Conservation (phyloP, 2,329 filamentous ascomycete species). For the Colletotrichum sojae region DNA sequence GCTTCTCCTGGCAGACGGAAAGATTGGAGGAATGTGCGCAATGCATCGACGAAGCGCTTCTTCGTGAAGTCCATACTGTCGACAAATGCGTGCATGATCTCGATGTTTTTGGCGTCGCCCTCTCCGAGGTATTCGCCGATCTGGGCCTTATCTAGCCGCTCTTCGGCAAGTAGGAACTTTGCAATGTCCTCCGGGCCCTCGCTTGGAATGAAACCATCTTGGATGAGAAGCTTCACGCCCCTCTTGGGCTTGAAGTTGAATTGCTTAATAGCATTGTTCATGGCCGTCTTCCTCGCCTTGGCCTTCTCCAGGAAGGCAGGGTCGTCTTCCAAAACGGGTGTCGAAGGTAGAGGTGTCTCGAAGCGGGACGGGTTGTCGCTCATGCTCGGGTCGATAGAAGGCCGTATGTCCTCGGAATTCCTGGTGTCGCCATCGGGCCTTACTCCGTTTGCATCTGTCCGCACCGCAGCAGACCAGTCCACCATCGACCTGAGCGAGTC, state of each 20-base stretch:
- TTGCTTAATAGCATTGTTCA: slow-evolving; percentile 88
- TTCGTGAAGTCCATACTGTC: slow-evolving; percentile 95
- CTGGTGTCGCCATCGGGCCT: slow-evolving; percentile 53
- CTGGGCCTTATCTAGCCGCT: slow-evolving; percentile 89
- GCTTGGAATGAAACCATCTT: slow-evolving; percentile 89
- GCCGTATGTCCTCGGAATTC: slow-evolving; percentile 59
- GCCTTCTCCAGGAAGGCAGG: slow-evolving; percentile 94
- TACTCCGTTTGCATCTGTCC: slow-evolving; percentile 70
- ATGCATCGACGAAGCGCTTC: slow-evolving; percentile 91
- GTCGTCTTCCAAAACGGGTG: slow-evolving; percentile 85
- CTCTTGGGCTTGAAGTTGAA: slow-evolving; percentile 99
- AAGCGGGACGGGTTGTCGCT: slow-evolving; percentile 73
- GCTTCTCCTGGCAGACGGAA: slow-evolving; percentile 96
- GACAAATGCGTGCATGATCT: slow-evolving; percentile 94
- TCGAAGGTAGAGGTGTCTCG: slow-evolving; percentile 74
- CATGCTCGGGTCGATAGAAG: slow-evolving; percentile 78
- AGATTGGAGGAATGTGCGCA: slow-evolving; percentile 92
- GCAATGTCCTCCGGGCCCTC: slow-evolving; percentile 87
- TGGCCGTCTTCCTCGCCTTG: slow-evolving; percentile 92
- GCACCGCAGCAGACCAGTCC: slow-evolving; percentile 83
- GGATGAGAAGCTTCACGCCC: slow-evolving; percentile 86
- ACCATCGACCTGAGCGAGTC: slow-evolving; percentile 91
- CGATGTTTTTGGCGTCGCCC: slow-evolving; percentile 90
- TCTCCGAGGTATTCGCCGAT: slow-evolving; percentile 96
- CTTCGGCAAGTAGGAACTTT: slow-evolving; percentile 83